Evolutionary conservation across 352 stramenopile genomes (phyloP).

Genomic region (Globisporangium canariense): DNA sequence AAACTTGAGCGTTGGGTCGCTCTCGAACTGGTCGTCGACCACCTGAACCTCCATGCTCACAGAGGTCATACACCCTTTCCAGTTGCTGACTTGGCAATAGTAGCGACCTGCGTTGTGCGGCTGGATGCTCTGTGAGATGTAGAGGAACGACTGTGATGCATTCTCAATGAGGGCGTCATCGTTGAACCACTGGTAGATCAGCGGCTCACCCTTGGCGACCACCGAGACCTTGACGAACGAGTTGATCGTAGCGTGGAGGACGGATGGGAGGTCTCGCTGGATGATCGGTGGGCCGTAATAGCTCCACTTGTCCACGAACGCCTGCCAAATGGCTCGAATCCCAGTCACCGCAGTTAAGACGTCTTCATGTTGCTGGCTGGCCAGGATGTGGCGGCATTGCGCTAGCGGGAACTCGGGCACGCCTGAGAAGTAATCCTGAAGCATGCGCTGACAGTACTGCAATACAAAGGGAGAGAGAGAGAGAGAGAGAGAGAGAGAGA

Average conservation of each 20-base stretch:
- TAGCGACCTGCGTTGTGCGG: constrained; percentile 56
- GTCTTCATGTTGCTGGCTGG: constrained; percentile 5
- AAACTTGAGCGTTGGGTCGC: constrained; percentile 41
- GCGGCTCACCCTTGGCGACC: constrained; percentile 57
- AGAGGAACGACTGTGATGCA: constrained; percentile 44
- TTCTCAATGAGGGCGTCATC: constrained; percentile 28
- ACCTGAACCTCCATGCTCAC: constrained; percentile 37
- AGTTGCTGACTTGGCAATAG: constrained; percentile 58
- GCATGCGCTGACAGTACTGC: constrained; percentile 44
- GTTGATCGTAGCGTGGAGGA: constrained; percentile 36
- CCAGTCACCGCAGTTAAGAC: constrained; percentile 14
- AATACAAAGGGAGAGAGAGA: neutral
- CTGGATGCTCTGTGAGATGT: constrained; percentile 51
- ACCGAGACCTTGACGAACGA: constrained; percentile 48
- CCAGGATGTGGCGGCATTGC: constrained; percentile 28
- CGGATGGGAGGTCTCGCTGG: constrained; percentile 35
- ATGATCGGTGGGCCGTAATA: constrained; percentile 52
- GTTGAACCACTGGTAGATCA: constrained; percentile 65
- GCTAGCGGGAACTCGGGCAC: constrained; percentile 62
- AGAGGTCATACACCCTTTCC: constrained; percentile 32
- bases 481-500: too few relatives aligned
- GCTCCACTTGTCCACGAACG: constrained; percentile 61
- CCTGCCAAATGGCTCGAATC: constrained; percentile 38
- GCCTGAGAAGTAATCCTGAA: constrained; percentile 52
- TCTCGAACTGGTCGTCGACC: constrained; percentile 36